Conservation (phyloP, 768 basidiomycete genomes). For the Multifurca ochricompacta region DNA sequence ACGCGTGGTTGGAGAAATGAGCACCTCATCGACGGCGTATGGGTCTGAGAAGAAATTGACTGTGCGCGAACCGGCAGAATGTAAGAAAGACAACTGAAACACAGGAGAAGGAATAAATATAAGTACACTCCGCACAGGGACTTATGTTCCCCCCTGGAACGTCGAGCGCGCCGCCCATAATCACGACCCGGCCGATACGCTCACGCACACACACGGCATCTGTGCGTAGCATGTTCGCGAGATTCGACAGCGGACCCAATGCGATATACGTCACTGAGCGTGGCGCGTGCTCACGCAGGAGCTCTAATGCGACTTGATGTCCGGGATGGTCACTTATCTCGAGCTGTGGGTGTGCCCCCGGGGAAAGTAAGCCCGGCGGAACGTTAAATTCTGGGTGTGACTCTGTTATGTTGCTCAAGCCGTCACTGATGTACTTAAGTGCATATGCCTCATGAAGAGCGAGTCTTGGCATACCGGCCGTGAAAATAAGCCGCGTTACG, state of each 20-base stretch:
- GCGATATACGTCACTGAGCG: conserved; percentile 62
- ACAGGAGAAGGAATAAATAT: conserved; percentile 6
- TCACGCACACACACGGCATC: conserved; percentile 46
- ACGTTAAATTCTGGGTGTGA: conserved; percentile 60
- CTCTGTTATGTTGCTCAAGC: conserved; percentile 49
- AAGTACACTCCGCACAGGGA: conserved; percentile 76
- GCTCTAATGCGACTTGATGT: conserved; percentile 45
- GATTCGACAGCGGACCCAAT: conserved; percentile 73
- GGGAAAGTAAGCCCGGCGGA: conserved; percentile 13
- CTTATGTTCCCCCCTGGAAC: conserved; percentile 87
- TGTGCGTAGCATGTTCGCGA: conserved; percentile 55
- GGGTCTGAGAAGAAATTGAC: conserved; percentile 89
- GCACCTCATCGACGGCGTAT: conserved; percentile 65
- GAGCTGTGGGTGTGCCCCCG: conserved; percentile 37
- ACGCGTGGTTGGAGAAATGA: conserved; percentile 38
- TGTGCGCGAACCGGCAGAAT: conserved; percentile 24
- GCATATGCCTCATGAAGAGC: neutral
- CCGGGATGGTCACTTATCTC: conserved; percentile 39
- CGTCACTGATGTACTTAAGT: conserved; percentile 44
- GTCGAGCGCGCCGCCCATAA: conserved; percentile 92
- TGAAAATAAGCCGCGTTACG: conserved; percentile 84
- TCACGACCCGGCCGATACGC: conserved; percentile 66
- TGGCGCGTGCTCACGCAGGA: conserved; percentile 44
- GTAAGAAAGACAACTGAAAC: neutral
- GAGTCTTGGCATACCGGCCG: conserved; percentile 44